Conservation (phyloP, 2,329 filamentous ascomycete genomes). For the Trematosphaeria pertusa region DNA sequence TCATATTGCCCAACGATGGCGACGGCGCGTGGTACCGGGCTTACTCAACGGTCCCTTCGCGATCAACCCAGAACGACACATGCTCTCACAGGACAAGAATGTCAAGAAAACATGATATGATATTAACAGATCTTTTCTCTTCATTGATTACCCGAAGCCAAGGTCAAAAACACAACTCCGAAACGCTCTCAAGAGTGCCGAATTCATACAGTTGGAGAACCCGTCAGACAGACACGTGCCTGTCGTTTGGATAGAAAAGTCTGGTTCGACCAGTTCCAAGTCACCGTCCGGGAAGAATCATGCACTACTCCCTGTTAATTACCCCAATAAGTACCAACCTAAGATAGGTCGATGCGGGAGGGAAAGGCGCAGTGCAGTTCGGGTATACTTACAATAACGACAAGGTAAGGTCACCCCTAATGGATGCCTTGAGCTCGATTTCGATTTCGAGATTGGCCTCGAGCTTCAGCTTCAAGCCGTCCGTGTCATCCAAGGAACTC, state of each 20-base stretch:
- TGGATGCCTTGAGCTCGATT: conserved; percentile 84
- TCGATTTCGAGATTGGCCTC: conserved; percentile 84
- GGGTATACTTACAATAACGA: conserved; percentile 81
- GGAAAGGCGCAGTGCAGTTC: too few relatives aligned
- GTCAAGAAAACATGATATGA: too few relatives aligned
- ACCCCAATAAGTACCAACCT: conserved; percentile 21
- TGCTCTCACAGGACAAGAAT: too few relatives aligned
- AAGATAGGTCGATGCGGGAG: conserved; percentile 4
- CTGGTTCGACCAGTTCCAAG: conserved; percentile 9
- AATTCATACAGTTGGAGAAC: conserved; percentile 4
- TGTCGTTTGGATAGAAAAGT: not conserved
- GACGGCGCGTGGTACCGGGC: too few relatives aligned
- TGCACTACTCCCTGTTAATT: conserved; percentile 34
- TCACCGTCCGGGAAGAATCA: conserved; percentile 14
- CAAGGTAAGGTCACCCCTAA: conserved; percentile 82
- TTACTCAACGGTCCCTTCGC: too few relatives aligned
- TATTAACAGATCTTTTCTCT: too few relatives aligned
- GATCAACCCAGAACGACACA: too few relatives aligned
- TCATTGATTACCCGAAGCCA: too few relatives aligned
- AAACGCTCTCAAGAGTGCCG: conserved; percentile 18
- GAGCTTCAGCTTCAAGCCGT: conserved; percentile 74
- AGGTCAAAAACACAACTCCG: conserved; percentile 15
- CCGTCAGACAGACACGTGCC: not conserved
- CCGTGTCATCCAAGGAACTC: conserved; percentile 59
- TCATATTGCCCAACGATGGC: too few relatives aligned